Evolutionary conservation across 176 grass and related monocot genomes (phyloP), one percentile per base, ranked within the genome.

Genomic region (Hsuehochloa calcarea): DNA sequence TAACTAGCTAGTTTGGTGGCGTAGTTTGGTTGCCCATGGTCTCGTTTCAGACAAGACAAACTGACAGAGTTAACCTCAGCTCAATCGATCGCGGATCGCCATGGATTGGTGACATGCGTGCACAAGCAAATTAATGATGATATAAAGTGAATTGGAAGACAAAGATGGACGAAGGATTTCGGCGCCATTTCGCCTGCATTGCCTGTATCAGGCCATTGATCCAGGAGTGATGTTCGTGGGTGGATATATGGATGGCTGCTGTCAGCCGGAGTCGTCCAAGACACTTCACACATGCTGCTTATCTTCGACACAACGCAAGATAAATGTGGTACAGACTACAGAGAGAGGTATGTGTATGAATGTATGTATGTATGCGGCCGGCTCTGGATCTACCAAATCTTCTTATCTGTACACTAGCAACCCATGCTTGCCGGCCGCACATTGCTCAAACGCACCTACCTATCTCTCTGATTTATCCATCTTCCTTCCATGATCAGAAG

Each of bases 231-330:
- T 50, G 41, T 34, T 12, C 44, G 54, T 85, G 16, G 34, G 37
- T 80, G 78, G 43, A 26, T 19, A 71, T 37, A 35, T 34, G 60
- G 44, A 47, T 41, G 25, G 43, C 12, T 74, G 66, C 16, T 82
- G 66, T 70, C 68, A 35, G 74, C 40, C 63, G 63, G 73, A 78
- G 71, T 82, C 83, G 78, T 63, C 43, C 41, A 4, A 35, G 77
- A 90, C 88, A 85, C 88, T 47, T 25, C 43, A 82, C 64, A 90
- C 83, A 86, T 86, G 64, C 88, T 29, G 81, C 87, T 74, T 89
- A 89, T 84, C 75, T 58, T 80, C 13, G 41, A 26, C 80, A 75
- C 79, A 29, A 51, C 80, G 65, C 72, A 47, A 82, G 64, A 62
- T 54, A 47, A 43, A 49, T 49, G 60, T n/a, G 60, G 26, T 54